Percentiles rank a stretch among this genome's conserved stretches.
phyloP scores from a whole-genome alignment of 768 basidiomycete species.

The Collybia mongolica region DNA sequence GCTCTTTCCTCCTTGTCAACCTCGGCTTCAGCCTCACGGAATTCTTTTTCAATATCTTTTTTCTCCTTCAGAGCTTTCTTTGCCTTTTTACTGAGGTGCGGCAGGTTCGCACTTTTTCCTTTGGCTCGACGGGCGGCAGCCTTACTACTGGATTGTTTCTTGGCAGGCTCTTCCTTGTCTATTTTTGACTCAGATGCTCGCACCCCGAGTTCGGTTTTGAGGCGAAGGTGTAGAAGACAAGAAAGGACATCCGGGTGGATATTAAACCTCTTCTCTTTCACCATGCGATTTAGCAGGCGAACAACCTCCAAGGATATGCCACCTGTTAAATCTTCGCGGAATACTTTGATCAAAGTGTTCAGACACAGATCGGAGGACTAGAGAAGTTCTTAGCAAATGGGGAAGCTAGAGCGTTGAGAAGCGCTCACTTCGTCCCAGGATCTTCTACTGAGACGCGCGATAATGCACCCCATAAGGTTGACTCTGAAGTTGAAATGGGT shows the following conservation, averaged over 20 bases:
- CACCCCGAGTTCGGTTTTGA: constrained; percentile 82
- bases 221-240: constrained; percentile 80
- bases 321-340: constrained; percentile 81
- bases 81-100: constrained; percentile 90
- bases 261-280: constrained; percentile 89
- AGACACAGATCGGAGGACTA: constrained; percentile 88
- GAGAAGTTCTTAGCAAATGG: constrained; percentile 9
- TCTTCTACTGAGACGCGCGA: constrained; percentile 78
- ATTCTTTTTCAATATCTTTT: constrained; percentile 87
- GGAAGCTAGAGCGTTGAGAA: constrained; percentile 8
- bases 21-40: constrained; percentile 92
- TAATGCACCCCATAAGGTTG: constrained; percentile 87
- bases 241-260: constrained; percentile 88
- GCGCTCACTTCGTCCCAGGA: constrained; percentile 84
- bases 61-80: constrained; percentile 84
- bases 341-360: constrained; percentile 76
- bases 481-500: constrained; percentile 97
- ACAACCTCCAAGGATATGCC: constrained; percentile 84
- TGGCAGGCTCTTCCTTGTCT: constrained; percentile 44
- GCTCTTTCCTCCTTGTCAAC: constrained; percentile 91
- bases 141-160: constrained; percentile 42
- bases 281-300: constrained; percentile 90
- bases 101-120: constrained; percentile 58
- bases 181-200: constrained; percentile 71
- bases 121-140: constrained; percentile 44